Percentiles rank a stretch among this genome's conserved stretches.
Evolutionary conservation across 805 yeast species (phyloP).

Genomic region (Candida suzukii): DNA sequence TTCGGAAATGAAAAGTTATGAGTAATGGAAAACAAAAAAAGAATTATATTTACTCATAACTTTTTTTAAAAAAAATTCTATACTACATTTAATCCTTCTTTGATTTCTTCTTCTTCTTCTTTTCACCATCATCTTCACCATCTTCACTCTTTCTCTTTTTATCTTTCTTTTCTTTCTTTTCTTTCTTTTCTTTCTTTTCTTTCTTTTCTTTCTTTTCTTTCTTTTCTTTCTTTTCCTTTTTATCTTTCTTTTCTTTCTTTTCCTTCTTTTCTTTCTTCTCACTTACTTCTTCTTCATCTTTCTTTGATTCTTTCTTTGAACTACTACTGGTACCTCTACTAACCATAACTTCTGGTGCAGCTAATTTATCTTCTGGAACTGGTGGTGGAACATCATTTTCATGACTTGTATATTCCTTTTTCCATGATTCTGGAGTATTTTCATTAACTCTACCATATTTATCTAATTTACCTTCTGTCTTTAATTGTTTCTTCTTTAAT

Average conservation of each 20-base stretch:
- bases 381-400: constrained; percentile 56
- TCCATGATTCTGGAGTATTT: constrained; percentile 91
- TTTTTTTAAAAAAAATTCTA: too few relatives aligned
- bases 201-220: constrained; percentile 38
- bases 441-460: constrained; percentile 92
- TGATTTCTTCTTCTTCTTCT: constrained; percentile 19
- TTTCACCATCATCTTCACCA: constrained; percentile 5
- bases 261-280: constrained; percentile 44
- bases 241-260: constrained; percentile 53
- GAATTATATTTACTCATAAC: background rate
- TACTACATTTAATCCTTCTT: constrained; percentile 9
- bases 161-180: constrained; percentile 15
- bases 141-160: constrained; percentile 15
- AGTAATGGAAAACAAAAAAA: background rate
- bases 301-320: constrained; percentile 17
- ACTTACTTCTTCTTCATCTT: constrained; percentile 18
- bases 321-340: constrained; percentile 42
- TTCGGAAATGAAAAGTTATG: too few relatives aligned
- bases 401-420: constrained; percentile 71
- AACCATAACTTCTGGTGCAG: constrained; percentile 28
- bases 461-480: constrained; percentile 95
- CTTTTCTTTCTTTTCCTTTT: constrained; percentile 20
- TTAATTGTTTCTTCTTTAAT: constrained; percentile 95
- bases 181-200: constrained; percentile 6
- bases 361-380: constrained; percentile 45